phyloP scores from a whole-genome alignment of 257 asterid genomes.

The Solanum peruvianum region DNA sequence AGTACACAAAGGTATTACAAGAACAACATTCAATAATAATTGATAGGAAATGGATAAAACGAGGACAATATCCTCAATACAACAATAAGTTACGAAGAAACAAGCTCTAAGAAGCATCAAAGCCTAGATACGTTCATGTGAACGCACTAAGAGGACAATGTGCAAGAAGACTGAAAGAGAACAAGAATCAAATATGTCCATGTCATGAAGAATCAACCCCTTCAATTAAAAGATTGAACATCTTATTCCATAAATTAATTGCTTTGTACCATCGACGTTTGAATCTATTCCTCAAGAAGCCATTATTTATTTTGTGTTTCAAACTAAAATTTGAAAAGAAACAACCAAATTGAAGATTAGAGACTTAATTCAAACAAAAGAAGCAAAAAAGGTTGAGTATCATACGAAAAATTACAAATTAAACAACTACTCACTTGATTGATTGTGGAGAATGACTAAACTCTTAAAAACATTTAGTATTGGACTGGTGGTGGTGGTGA shows the following conservation, averaged over 20 bases:
- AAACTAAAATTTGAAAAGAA: neutral
- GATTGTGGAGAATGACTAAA: neutral
- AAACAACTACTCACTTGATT: neutral
- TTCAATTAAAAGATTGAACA: neutral
- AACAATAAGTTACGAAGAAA: neutral
- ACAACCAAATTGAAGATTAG: neutral
- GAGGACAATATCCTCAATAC: slow-evolving; percentile 2
- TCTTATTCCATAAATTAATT: neutral
- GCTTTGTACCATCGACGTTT: neutral
- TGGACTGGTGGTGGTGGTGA: slow-evolving; percentile 12
- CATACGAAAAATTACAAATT: neutral
- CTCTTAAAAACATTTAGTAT: neutral
- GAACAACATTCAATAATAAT: neutral
- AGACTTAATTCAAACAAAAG: neutral
- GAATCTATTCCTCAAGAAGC: neutral
- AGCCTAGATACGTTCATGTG: neutral
- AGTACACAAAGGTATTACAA: neutral
- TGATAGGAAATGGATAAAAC: neutral
- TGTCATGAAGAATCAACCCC: neutral
- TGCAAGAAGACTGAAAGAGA: neutral
- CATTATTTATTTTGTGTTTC: neutral
- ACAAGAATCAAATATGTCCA: neutral
- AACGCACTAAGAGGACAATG: neutral
- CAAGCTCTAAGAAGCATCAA: neutral
- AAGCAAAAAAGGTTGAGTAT: neutral